Evolutionary conservation across 2,329 filamentous ascomycete genomes (phyloP).

Genomic region (Exophiala viscosa): DNA sequence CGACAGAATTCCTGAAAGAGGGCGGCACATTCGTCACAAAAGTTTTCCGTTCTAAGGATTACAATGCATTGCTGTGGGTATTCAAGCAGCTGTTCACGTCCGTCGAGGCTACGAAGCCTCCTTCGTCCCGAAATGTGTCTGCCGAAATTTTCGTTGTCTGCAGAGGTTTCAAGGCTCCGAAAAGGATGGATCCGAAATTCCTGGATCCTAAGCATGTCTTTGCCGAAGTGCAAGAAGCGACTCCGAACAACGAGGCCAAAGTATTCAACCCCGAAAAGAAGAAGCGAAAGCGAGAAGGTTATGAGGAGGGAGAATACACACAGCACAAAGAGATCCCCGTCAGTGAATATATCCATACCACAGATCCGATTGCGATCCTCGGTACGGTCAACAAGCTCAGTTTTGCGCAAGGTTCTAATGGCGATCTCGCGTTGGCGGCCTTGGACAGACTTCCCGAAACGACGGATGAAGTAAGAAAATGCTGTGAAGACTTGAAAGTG

Average conservation of each 20-base stretch:
- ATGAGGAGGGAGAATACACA: conserved; percentile 91
- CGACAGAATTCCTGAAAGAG: conserved; percentile 85
- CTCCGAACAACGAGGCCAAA: conserved; percentile 93
- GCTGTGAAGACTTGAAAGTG: conserved; percentile 81
- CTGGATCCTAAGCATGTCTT: conserved; percentile 87
- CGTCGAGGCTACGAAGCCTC: conserved; percentile 95
- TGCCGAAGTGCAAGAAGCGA: conserved; percentile 78
- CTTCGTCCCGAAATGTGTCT: conserved; percentile 90
- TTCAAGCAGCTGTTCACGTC: conserved; percentile 95
- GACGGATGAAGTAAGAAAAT: conserved; percentile 72
- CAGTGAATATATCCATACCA: conserved; percentile 89
- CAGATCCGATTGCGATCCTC: conserved; percentile 87
- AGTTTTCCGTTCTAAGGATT: conserved; percentile 95
- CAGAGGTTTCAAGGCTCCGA: conserved; percentile 90
- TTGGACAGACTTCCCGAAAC: conserved; percentile 83
- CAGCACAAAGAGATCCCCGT: conserved; percentile 87
- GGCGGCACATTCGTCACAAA: conserved; percentile 96
- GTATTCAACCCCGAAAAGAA: conserved; percentile 97
- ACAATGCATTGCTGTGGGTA: conserved; percentile 93
- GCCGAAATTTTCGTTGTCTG: conserved; percentile 99
- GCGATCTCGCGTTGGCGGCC: conserved; percentile 81
- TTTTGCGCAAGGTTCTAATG: conserved; percentile 74
- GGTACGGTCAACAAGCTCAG: conserved; percentile 79
- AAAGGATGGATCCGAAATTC: conserved; percentile 86
- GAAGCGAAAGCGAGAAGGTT: conserved; percentile 96